Conservation (phyloP, 805 yeast species). For the Wickerhamomyces sydowiorum region DNA sequence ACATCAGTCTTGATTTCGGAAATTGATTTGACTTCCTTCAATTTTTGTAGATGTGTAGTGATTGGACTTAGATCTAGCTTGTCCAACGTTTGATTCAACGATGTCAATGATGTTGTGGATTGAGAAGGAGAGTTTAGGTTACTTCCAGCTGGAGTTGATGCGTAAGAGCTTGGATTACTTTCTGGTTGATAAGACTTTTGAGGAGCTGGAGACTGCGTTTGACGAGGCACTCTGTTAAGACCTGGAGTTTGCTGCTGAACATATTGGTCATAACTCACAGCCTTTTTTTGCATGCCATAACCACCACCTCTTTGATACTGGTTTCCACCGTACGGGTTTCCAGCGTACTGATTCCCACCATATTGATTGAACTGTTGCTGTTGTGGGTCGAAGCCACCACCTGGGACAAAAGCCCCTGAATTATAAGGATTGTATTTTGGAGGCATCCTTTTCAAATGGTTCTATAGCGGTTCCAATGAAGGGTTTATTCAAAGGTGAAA, state of each 20-base stretch:
- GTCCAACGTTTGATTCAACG: conserved; percentile 64
- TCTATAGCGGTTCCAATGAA: background rate
- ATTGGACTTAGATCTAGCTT: conserved; percentile 65
- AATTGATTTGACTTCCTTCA: conserved; percentile 35
- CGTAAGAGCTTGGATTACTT: conserved; percentile 12
- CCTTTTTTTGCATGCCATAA: conserved; percentile 14
- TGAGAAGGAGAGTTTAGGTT: conserved; percentile 34
- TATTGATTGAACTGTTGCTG: conserved; percentile 1
- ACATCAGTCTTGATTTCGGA: conserved; percentile 30
- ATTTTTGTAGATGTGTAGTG: conserved; percentile 45
- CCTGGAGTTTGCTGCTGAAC: conserved; percentile 8
- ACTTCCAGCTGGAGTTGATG: conserved; percentile 20
- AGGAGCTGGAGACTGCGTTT: conserved; percentile 2
- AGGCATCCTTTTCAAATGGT: conserved; percentile 23
- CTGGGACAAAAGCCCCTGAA: conserved; percentile 27
- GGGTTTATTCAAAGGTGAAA: background rate
- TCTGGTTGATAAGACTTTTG: background rate
- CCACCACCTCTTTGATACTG: conserved; percentile 9
- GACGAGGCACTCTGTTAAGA: conserved; percentile 11
- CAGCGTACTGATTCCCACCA: conserved; percentile 1
- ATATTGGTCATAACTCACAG: conserved; percentile 21
- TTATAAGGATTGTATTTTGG: conserved; percentile 33
- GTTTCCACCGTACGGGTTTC: conserved; percentile 3
- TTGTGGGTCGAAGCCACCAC: conserved; percentile 10
- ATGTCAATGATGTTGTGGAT: conserved; percentile 71